Base-by-base conservation (phyloP, 352 stramenopile genomes). In the Blastocystis sp. region DNA sequence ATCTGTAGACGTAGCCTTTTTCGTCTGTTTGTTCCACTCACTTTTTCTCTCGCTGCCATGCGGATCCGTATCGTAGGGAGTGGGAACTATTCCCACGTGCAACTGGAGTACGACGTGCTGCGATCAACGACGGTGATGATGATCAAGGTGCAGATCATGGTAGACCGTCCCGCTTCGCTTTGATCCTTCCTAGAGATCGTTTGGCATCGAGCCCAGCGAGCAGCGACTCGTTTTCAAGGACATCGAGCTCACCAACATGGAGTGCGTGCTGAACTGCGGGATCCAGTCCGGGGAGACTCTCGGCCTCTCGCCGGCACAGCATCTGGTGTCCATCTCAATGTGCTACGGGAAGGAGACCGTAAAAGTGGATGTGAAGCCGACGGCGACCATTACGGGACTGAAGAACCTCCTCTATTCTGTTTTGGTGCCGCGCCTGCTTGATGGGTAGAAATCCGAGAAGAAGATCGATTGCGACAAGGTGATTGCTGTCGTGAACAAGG, bases 121-220 rank as follows among this genome's bases (percentile, higher is more conserved):
- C 71, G 45, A 34, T 65, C 71, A 64, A 81, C 71, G 11, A 81
- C 71, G 10, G 71, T 81, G 14, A 81, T 81, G 71, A 81, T 81
- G 71, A 41, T 81, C 11, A 81, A 81, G 71, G 41, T 81, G 2
- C 17, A 81, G 7, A 81, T 81, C 71, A 81, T 40, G n/a, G 71
- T 81, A 66, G 53, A 21, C 21, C 19, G n/a, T 53, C 10, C 17
- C 28, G 7, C 53, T 9, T 0, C n/a, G 21, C 1, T 28, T 7
- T 11, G 5, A 10, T 77, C 60, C 23, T 77, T 34, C 23, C 10
- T 65, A 81, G 71, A 81, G 66, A 41, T 53, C 34, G 23, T 81
- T 81, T 65, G 19, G 52, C 14, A 81, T 81, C 48, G 19, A 53
- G 28, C 71, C 71, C 19, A 48, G 48, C 21, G 71, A 81, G 38